Base-by-base conservation (phyloP, 2,329 filamentous ascomycete genomes). In the Penicillium olsonii region DNA sequence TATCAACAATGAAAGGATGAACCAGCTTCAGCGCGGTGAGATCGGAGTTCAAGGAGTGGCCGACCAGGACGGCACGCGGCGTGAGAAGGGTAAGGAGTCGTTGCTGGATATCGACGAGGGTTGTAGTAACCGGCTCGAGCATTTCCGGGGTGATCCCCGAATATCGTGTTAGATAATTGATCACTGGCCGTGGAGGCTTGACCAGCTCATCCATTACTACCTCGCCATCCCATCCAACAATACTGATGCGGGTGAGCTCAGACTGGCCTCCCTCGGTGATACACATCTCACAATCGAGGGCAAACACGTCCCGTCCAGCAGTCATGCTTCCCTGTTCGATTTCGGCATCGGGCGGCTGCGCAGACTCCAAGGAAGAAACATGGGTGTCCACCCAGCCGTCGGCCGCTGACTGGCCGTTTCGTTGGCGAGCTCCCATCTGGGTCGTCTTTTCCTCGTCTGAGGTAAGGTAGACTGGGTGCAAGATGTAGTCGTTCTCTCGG, bases 241-340 rank as follows among this genome's bases (percentile, higher is more conserved):
- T 71, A 67, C 91, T 96, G 67, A 97, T 87, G 48, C 94, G 85
- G 2, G 94, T 95, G 37, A 99, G 83, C 29, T 92, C 90, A 55
- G 87, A 90, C 57, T 89, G 83, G 40, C 84, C 84, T 53, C 87
- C 84, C 52, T 86, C 88, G 2, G 91, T 95, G 73, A 90, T 85
- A 68, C 92, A 96, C 94, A 99, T 99, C 72, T 99, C 94, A 72
- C 94, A 99, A 68, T 99, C 94, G 46, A 99, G 78, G 1, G 90
- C 87, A 41, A 95, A 76, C 10, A 96, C 76, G 31, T 87, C 81
- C 54, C 90, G 84, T 29, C 92, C 94, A 24, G 84, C 89, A 0
- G 90, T 95, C 50, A 96, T 75, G 68, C 90, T 92, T 47, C 91
- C 92, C 59, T 85, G 75, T 69, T 95, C 79, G 50, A 95, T 84